Evolutionary conservation across 768 basidiomycete species (phyloP).

Genomic region (Collybiopsis luxurians): DNA sequence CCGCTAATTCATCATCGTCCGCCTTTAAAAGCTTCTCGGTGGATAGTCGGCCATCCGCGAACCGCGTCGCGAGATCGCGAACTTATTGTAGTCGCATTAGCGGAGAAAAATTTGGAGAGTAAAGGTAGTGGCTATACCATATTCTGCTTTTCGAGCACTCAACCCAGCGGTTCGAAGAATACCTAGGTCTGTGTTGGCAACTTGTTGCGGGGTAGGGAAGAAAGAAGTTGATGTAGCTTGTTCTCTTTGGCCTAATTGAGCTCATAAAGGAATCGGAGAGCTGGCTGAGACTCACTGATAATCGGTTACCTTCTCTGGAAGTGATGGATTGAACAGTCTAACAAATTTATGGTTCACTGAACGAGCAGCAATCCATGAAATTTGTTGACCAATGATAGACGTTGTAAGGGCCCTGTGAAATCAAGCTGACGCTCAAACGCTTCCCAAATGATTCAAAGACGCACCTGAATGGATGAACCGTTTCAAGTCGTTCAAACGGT

Average conservation of each 20-base stretch:
- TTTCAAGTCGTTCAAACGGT: slow-evolving; percentile 73
- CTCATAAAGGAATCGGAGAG: slow-evolving; percentile 7
- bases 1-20: slow-evolving; percentile 71
- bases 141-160: slow-evolving; percentile 86
- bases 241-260: slow-evolving; percentile 9
- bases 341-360: slow-evolving; percentile 80
- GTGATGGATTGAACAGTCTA: slow-evolving; percentile 66
- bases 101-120: background rate
- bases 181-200: slow-evolving; percentile 55
- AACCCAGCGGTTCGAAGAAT: slow-evolving; percentile 72
- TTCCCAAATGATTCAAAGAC: slow-evolving; percentile 6
- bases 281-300: slow-evolving; percentile 35
- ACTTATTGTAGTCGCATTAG: slow-evolving; percentile 40
- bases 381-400: slow-evolving; percentile 78
- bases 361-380: slow-evolving; percentile 84
- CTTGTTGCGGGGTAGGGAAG: slow-evolving; percentile 74
- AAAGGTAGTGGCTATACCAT: slow-evolving; percentile 48
- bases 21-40: slow-evolving; percentile 68
- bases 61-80: slow-evolving; percentile 73
- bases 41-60: slow-evolving; percentile 77
- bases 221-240: slow-evolving; percentile 27
- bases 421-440: background rate
- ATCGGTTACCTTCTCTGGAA: slow-evolving; percentile 66
- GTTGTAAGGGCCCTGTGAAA: slow-evolving; percentile 59
- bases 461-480: slow-evolving; percentile 82